Evolutionary conservation across 2,329 filamentous ascomycete genomes (phyloP).

Genomic region (Rhynchosporium agropyri): DNA sequence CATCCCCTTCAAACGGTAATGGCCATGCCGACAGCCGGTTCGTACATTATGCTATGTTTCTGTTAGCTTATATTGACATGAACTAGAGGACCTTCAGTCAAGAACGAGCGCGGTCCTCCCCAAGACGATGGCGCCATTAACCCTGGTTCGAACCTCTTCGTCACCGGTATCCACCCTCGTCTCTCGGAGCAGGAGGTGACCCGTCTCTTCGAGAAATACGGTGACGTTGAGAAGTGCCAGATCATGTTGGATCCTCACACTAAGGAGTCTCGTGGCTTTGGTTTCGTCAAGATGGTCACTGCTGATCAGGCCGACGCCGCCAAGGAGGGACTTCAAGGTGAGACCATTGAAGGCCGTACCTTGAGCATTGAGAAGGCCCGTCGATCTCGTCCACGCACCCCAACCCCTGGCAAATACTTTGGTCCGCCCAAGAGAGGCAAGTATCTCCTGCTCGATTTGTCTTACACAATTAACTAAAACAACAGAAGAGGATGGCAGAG

Average conservation of each 20-base stretch:
- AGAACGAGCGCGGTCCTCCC: constrained; percentile 51
- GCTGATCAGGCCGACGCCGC: constrained; percentile 94
- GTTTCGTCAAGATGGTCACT: constrained; percentile 98
- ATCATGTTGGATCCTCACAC: constrained; percentile 99
- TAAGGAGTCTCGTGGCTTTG: constrained; percentile 97
- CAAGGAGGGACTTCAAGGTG: constrained; percentile 93
- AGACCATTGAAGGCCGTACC: constrained; percentile 91
- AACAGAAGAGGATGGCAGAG: constrained; percentile 55
- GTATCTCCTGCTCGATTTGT: constrained; percentile 50
- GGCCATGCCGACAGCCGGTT: constrained; percentile 52
- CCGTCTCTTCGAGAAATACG: constrained; percentile 97
- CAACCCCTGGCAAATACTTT: constrained; percentile 98
- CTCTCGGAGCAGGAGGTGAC: constrained; percentile 88
- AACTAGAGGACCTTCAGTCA: constrained; percentile 50
- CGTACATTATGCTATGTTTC: constrained; percentile 24
- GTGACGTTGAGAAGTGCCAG: constrained; percentile 97
- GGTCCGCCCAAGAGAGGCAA: constrained; percentile 95
- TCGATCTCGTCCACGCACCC: constrained; percentile 89
- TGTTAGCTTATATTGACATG: constrained; percentile 16
- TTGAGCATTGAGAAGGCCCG: constrained; percentile 99
- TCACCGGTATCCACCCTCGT: constrained; percentile 95
- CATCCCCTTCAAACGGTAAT: constrained; percentile 57
- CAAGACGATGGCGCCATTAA: constrained; percentile 82
- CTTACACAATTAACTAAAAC: constrained; percentile 42
- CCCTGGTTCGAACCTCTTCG: constrained; percentile 96